A percentile compares a stretch with the other conserved stretches of the same genome.
Conservation (phyloP, 257 asterid species). For the Nicotiana knightiana region DNA sequence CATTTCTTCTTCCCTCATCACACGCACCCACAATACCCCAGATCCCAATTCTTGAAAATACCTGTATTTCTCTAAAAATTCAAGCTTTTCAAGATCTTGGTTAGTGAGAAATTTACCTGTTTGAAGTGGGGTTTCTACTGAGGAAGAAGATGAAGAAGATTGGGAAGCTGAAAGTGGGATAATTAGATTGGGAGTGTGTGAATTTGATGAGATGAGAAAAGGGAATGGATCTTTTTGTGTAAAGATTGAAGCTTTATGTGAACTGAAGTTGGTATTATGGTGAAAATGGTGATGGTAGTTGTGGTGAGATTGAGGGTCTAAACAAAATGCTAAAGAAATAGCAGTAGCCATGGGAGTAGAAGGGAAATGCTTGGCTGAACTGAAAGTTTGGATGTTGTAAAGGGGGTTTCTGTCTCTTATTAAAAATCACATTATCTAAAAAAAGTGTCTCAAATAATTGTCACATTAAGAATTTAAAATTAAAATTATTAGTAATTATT, state of each 20-base stretch:
- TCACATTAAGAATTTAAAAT: too few species aligned
- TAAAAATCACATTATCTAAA: too few species aligned
- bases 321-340: slow-evolving; percentile 39
- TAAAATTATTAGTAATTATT: too few species aligned
- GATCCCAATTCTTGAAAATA: slow-evolving; percentile 63
- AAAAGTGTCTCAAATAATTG: too few species aligned
- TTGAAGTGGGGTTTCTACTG: slow-evolving; percentile 36
- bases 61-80: slow-evolving; percentile 42
- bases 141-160: slow-evolving; percentile 42
- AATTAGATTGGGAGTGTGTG: slow-evolving; percentile 20
- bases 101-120: slow-evolving; percentile 52
- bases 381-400: background rate
- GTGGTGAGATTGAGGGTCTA: slow-evolving; percentile 30
- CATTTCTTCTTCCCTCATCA: slow-evolving; percentile 77
- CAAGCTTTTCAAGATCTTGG: slow-evolving; percentile 63
- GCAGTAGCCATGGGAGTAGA: slow-evolving; percentile 41
- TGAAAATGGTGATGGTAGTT: slow-evolving; percentile 24
- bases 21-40: slow-evolving; percentile 63
- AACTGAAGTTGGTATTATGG: slow-evolving; percentile 23
- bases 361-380: background rate
- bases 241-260: slow-evolving; percentile 29
- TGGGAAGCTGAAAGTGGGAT: slow-evolving; percentile 45
- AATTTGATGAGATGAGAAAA: slow-evolving; percentile 35
- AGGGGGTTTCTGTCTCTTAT: background rate
- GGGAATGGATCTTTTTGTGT: slow-evolving; percentile 37